Base-by-base conservation (phyloP, 805 yeast species). In the Cyberlindnera euphorbiiphila region DNA sequence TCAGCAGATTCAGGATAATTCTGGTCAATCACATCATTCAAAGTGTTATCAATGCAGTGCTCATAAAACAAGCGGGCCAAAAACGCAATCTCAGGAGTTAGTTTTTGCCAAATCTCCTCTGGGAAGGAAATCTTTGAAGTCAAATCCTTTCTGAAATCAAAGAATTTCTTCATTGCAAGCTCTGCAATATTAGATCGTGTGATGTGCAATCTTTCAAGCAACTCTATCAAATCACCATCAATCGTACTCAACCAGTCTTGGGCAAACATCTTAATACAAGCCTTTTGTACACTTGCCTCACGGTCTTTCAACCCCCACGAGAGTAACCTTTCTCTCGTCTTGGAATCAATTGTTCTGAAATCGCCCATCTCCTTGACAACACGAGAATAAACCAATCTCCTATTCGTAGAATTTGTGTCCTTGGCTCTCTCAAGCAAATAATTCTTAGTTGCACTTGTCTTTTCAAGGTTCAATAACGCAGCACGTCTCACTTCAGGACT, bases 401-500 rank as follows among this genome's bases (percentile, higher is more conserved):
- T 70, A 52, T 83, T 88, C 14, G 75, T 66, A 1, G 81, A 61
- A 54, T 84, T 85, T 4, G 67, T 68, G 59, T 91, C 98, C 40
- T 95, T 71, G 1, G 95, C 95, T 41, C 97, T 71, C 53, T 82
- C 93, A 24, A 88, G 62, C 2, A 87, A 63, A 39, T 66, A 69
- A 1, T 81, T 76, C 14, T 75, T 63, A 0, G 88, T 81, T 2
- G 51, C 47, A 4, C 60, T 50, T 28, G 71, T 72, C 48, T 78
- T 81, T 17, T 71, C 76, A 22, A 91, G 57, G 54, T 87, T 85
- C 29, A 82, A 63, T 51, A 88, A 62, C 0, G 91, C 91, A 0
- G 94, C 88, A 42, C 95, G 70, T 47, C 98, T 71, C 1, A 89
- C 96, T 45, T 93, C 98, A 0, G 96, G 79, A 50, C 82, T 81